Conservation (phyloP, 1,284 basidiomycete genomes). For the Farysia itapuensis region DNA sequence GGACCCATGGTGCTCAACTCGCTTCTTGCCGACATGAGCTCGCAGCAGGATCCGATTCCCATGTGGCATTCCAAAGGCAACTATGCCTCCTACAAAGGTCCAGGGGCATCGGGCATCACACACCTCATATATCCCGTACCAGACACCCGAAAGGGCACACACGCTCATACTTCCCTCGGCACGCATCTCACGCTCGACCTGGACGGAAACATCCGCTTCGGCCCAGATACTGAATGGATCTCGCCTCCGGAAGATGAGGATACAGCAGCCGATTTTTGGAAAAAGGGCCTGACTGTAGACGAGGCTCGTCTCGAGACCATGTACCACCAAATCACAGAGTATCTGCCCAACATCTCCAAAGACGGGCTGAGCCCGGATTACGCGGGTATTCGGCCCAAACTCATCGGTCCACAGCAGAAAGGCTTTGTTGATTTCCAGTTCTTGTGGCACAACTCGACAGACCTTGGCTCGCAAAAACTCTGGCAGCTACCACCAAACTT, state of each 20-base stretch:
- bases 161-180: constrained; percentile 54
- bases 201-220: constrained; percentile 83
- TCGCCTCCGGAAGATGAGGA: constrained; percentile 41
- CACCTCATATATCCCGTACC: constrained; percentile 57
- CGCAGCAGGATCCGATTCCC: constrained; percentile 19
- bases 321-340: constrained; percentile 60
- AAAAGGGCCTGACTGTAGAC: constrained; percentile 21
- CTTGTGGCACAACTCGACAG: constrained; percentile 46
- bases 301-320: constrained; percentile 46
- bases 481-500: constrained; percentile 45
- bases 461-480: constrained; percentile 33
- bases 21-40: constrained; percentile 17
- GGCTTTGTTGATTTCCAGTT: constrained; percentile 81
- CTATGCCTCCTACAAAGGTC: constrained; percentile 54
- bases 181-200: constrained; percentile 68
- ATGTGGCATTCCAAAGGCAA: constrained; percentile 57
- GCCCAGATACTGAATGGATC: constrained; percentile 90
- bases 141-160: constrained; percentile 33
- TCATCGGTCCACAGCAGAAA: constrained; percentile 69
- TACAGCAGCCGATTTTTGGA: constrained; percentile 45
- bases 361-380: constrained; percentile 81
- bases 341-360: constrained; percentile 72
- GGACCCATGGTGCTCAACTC: constrained; percentile 52
- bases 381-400: constrained; percentile 86
- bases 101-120: constrained; percentile 29